Base-by-base conservation (phyloP, 139 green algal genomes). In the Spirogloea muscicola region DNA sequence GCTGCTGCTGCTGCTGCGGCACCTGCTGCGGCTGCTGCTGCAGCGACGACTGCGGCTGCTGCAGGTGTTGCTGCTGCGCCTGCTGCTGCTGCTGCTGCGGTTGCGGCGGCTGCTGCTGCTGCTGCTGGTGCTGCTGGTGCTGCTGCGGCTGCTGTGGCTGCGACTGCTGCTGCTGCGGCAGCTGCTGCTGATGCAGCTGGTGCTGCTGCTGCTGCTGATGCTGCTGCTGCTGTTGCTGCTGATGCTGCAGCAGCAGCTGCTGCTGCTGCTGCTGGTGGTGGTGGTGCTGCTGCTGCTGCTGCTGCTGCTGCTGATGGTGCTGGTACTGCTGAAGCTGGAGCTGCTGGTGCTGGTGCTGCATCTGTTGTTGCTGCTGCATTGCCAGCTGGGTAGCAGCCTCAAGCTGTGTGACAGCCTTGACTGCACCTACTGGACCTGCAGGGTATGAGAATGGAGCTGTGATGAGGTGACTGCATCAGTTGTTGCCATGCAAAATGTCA, bases 61-160 rank as follows among this genome's bases (percentile, higher is more conserved):
- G n/a, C n/a, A n/a, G n/a, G n/a, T n/a, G n/a, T n/a, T n/a, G n/a
- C n/a, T n/a, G n/a, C n/a, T n/a, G n/a, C n/a, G n/a, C n/a, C n/a
- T n/a, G n/a, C n/a, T n/a, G n/a, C n/a, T n/a, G n/a, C n/a, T n/a
- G n/a, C n/a, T 16, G 31, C 58, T 44, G 58, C 29, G 29, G 58
- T 37, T 67, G 33, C 27, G 7, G 58, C 58, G 43, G 58, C 2
- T 43, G 29, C 36, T 44, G 31, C 36, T 49, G 36, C 29, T 67
- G 58, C 2, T 66, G 58, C 29, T 49, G 58, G 1, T 66, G 58
- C 58, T 42, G 58, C 0, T 66, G 58, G 3, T 65, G 57, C 57
- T 65, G 57, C 57, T 65, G 57, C 57, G 41, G 57, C 57, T 65
- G 57, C 57, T 65, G 57, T 34, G 41, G 57, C 27, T 41, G n/a